A percentile compares a stretch with the other conserved stretches of the same genome.
Evolutionary conservation across 2,329 filamentous ascomycete species (phyloP).

Genomic region (Pseudogymnoascus sp.): DNA sequence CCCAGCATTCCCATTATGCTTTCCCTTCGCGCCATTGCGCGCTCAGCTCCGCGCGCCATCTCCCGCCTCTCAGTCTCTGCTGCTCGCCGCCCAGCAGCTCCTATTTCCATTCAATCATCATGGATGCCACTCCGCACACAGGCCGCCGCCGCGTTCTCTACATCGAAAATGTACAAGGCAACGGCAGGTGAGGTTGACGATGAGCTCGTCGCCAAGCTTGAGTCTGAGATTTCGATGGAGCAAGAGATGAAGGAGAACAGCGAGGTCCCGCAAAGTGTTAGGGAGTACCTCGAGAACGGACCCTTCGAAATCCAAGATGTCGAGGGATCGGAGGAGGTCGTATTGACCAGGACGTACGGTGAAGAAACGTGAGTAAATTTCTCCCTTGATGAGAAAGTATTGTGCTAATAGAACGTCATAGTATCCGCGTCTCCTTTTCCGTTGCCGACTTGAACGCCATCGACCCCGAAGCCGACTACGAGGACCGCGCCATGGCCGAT

Average conservation of each 20-base stretch:
- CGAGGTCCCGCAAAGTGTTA: conserved; percentile 65
- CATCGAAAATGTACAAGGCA: conserved; percentile 34
- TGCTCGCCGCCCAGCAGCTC: conserved; percentile 39
- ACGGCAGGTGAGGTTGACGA: conserved; percentile 50
- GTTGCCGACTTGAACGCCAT: conserved; percentile 71
- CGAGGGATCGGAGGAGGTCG: conserved; percentile 78
- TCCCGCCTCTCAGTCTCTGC: conserved; percentile 47
- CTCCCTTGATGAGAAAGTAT: neutral
- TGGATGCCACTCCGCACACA: conserved; percentile 22
- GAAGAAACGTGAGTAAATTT: conserved; percentile 65
- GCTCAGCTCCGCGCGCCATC: conserved; percentile 57
- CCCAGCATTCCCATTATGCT: conserved; percentile 46
- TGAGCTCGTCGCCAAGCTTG: conserved; percentile 79
- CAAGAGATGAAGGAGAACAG: conserved; percentile 63
- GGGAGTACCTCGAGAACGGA: conserved; percentile 81
- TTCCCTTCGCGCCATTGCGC: conserved; percentile 56
- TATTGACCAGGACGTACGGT: conserved; percentile 71
- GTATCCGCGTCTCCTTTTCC: conserved; percentile 74
- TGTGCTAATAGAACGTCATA: conserved; percentile 25
- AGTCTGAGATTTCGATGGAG: conserved; percentile 77
- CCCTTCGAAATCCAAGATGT: conserved; percentile 76
- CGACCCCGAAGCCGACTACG: conserved; percentile 49
- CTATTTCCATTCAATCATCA: conserved; percentile 21
- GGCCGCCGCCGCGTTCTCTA: conserved; percentile 27
- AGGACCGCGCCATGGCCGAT: conserved; percentile 47